Percentiles rank a stretch among this genome's conserved stretches.
Conservation (phyloP, 306 rosid genomes). For the Prunus salicina region DNA sequence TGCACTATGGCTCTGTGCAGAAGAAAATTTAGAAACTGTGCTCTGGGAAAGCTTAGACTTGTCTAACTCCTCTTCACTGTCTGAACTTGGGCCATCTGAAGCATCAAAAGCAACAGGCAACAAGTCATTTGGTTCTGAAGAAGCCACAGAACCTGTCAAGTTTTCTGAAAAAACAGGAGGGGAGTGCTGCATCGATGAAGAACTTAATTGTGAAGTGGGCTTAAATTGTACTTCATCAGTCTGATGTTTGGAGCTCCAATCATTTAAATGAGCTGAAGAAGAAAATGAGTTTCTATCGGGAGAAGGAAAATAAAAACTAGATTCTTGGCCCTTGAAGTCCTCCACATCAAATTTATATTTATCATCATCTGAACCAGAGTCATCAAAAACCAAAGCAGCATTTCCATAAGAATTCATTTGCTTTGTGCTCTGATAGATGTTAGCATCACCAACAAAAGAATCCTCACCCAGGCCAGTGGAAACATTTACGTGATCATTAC, state of each 20-base stretch:
- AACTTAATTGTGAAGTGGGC: conserved; percentile 36
- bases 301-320: conserved; percentile 42
- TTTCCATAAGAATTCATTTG: conserved; percentile 40
- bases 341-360: conserved; percentile 36
- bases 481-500: conserved; percentile 33
- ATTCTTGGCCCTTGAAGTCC: conserved; percentile 39
- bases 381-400: conserved; percentile 59
- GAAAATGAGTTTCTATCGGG: conserved; percentile 35
- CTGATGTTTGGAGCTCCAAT: conserved; percentile 45
- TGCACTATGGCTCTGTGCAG: conserved; percentile 33
- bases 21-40: conserved; percentile 18
- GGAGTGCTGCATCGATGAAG: conserved; percentile 17
- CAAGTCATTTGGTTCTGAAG: conserved; percentile 46
- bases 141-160: conserved; percentile 32
- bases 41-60: conserved; percentile 39
- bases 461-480: conserved; percentile 30
- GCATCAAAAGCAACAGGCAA: conserved; percentile 66
- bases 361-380: conserved; percentile 68
- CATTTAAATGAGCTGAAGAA: conserved; percentile 33
- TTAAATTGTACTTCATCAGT: conserved; percentile 34
- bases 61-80: conserved; percentile 46
- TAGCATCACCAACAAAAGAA: conserved; percentile 46
- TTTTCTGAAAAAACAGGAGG: conserved; percentile 44
- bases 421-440: conserved; percentile 18
- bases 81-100: conserved; percentile 73